These are phyloP conservation scores for Cryptococcus floricola DNA, from an alignment of 1,284 basidiomycete genomes.

Conservation along the genomic window DNA sequence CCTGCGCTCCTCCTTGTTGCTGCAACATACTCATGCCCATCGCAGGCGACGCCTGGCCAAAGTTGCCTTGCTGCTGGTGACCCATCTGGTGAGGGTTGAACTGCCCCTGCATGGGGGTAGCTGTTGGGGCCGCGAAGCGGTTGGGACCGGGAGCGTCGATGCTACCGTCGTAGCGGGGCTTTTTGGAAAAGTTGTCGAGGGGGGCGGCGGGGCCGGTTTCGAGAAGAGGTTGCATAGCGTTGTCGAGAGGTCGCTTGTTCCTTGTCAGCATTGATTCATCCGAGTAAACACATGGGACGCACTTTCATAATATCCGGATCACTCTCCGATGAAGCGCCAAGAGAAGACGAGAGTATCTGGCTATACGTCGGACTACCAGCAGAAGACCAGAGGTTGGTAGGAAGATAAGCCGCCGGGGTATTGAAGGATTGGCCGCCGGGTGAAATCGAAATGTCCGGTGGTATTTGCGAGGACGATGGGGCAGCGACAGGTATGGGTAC, in stretches of 20 bases:
- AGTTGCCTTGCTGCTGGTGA: background rate
- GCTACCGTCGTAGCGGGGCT: constrained; percentile 71
- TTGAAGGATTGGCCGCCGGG: background rate
- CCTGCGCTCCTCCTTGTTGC: background rate
- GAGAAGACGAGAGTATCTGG: constrained; percentile 16
- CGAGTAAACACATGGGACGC: constrained; percentile 47
- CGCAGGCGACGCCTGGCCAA: background rate
- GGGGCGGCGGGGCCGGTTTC: constrained; percentile 56
- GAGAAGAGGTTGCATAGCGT: constrained; percentile 24
- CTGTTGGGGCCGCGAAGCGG: background rate
- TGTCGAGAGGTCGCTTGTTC: constrained; percentile 60
- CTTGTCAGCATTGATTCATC: background rate
- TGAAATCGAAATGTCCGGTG: background rate
- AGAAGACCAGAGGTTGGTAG: background rate
- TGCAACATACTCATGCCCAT: background rate
- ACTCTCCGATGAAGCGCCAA: constrained; percentile 15
- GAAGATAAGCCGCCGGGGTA: constrained; percentile 2
- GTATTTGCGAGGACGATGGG: background rate
- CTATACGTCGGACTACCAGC: constrained; percentile 14
- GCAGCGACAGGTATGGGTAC: background rate
- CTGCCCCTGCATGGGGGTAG: background rate
- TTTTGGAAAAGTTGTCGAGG: constrained; percentile 72
- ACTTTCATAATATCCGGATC: constrained; percentile 41
- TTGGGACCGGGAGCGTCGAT: constrained; percentile 39
- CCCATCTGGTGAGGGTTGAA: background rate